Evolutionary conservation across 306 rosid genomes (phyloP), one percentile per base, ranked within the genome.

Genomic region (Calophaca sinica): DNA sequence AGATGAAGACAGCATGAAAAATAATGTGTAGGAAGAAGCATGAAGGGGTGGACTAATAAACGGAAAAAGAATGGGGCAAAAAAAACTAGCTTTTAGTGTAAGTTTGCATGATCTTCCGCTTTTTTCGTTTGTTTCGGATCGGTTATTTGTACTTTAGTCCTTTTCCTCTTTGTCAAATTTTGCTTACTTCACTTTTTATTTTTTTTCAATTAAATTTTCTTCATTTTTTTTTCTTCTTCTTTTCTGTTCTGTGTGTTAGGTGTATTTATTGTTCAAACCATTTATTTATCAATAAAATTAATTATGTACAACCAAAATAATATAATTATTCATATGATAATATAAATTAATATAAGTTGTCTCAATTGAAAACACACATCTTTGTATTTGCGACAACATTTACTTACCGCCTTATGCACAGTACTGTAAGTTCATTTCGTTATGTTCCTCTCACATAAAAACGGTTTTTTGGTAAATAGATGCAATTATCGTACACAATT

Each of bases 91-190:
- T 77, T 78, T 85, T 70, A 38, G 84, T 74, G 84, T 44, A 51
- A 78, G 54, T 75, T 78, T 85, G 88, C 88, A 81, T 85, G 86
- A 74, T 78, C 81, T 58, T 78, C 74, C 79, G 71, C 84, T 66
- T 81, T 79, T 78, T 68, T 70, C 32, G 75, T 64, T 74, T 48
- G 54, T 69, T 84, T 81, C 53, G 75, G 69, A 58, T 81, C 84
- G 78, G 73, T 65, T 70, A 41, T 7, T 20, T 51, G 9, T 41
- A 68, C 74, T 76, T 76, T 75, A 13, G 48, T 66, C 67, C 42
- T 66, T 66, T 76, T 55, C 74, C 44, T 48, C 29, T 31, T 68
- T 70, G 54, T 55, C 80, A 14, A 20, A 20, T 20, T 67, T 61
- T 76, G 38, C 60, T 76, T 45, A 31, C 38, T 49, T 49, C 45